phyloP scores from a whole-genome alignment of 208 protist genomes.

The Willaertia magna region DNA sequence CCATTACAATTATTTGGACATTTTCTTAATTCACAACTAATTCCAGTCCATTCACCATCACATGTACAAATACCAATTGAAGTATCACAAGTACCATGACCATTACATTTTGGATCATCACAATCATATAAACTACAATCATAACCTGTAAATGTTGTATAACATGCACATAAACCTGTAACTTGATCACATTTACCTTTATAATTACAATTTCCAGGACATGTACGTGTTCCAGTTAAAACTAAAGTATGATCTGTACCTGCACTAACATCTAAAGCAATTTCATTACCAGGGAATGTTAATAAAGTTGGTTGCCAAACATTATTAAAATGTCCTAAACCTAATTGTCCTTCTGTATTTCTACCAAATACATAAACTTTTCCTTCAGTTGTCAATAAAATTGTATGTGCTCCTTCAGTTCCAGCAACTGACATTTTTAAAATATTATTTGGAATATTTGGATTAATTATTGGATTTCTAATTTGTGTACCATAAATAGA shows the following conservation, averaged over 20 bases:
- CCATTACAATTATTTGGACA: constrained; percentile 5
- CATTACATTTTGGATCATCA: neutral
- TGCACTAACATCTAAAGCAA: neutral
- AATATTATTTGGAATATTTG: neutral
- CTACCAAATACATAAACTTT: neutral
- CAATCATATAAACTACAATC: neutral
- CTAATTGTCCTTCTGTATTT: neutral
- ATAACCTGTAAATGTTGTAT: neutral
- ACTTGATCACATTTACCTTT: neutral
- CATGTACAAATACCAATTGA: neutral
- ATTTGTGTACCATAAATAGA: neutral
- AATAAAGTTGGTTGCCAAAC: neutral
- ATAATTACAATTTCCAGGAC: neutral
- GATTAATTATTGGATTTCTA: neutral
- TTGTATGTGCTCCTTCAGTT: neutral
- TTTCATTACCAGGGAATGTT: neutral
- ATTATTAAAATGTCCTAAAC: neutral
- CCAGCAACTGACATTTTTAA: neutral
- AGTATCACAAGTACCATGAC: neutral
- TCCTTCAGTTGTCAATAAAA: neutral
- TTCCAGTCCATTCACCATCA: neutral
- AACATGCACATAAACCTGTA: neutral
- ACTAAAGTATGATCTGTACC: neutral
- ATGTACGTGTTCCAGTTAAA: neutral
- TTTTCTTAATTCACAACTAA: neutral